Evolutionary conservation across 768 basidiomycete species (phyloP).

Genomic region (Mycena galopus): DNA sequence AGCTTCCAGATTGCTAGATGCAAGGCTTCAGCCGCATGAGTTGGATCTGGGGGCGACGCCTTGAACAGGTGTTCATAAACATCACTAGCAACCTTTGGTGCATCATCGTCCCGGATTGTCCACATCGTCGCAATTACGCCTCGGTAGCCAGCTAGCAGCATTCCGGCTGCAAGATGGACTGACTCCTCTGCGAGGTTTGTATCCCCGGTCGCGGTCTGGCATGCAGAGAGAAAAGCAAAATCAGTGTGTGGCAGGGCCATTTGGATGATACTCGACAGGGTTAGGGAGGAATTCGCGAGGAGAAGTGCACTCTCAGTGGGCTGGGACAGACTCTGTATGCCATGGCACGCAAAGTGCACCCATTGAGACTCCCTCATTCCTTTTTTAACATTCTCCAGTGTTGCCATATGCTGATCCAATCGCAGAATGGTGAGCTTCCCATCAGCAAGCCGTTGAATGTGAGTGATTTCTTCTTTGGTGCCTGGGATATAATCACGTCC

Average conservation of each 20-base stretch:
- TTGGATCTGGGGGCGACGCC: too few relatives aligned
- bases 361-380: neutral
- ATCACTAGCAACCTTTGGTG: too few relatives aligned
- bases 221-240: neutral
- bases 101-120: too few relatives aligned
- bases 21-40: too few relatives aligned
- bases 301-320: constrained; percentile 1
- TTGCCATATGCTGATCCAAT: neutral
- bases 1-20: too few relatives aligned
- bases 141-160: too few relatives aligned
- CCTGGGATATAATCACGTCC: neutral
- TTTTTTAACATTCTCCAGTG: neutral
- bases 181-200: too few relatives aligned
- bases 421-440: neutral
- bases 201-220: too few relatives aligned
- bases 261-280: neutral
- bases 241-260: neutral
- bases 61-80: too few relatives aligned
- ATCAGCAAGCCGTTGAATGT: neutral
- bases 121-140: too few relatives aligned
- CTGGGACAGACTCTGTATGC: neutral
- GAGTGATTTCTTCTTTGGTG: neutral
- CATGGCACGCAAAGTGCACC: neutral
- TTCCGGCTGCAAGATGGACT: too few relatives aligned
- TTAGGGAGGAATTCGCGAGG: neutral